Base-by-base conservation (phyloP, 345 rosid genomes). In the Pistacia vera region DNA sequence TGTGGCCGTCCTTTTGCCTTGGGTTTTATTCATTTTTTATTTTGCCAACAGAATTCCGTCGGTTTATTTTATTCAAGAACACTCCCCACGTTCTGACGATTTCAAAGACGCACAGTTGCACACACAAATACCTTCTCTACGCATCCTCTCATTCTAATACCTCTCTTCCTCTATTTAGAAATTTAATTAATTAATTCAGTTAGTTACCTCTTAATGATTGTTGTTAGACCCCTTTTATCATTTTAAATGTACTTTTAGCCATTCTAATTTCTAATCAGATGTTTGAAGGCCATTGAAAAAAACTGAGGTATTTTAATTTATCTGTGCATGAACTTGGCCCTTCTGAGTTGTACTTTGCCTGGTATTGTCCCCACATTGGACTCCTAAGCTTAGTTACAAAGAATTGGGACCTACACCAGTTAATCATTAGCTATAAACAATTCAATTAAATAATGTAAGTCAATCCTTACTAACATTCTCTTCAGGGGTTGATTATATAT, bases 311-410 rank as follows among this genome's bases (percentile, higher is more conserved):
- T 63, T 84, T 88, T 83, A 85, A 58, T 82, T 28, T 68, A 80
- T 78, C 74, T 74, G 71, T 70, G 81, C 79, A 73, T 60, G 88
- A 74, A 82, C 67, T 77, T 77, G 83, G 85, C 77, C 86, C 36
- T 52, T 79, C 75, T 86, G 84, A 86, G 94, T 85, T 90, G 94
- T 86, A 71, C 72, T 83, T 69, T 65, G 87, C 82, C 84, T 79
- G 90, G 79, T 83, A 6, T 72, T 59, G 85, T 69, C 67, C 86
- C 91, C 79, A 78, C 83, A 62, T 71, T 83, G 81, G 89, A 88
- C 90, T 85, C 85, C 79, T 66, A 79, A 72, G 76, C 59, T 81
- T 63, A 63, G 85, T 82, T 84, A 63, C 83, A 84, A 49, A 72
- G 85, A 72, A 78, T 69, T 77, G 49, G 78, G 83, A 83, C 83